Conservation (phyloP, 2,329 filamentous ascomycete species). For the Aureobasidium musti region DNA sequence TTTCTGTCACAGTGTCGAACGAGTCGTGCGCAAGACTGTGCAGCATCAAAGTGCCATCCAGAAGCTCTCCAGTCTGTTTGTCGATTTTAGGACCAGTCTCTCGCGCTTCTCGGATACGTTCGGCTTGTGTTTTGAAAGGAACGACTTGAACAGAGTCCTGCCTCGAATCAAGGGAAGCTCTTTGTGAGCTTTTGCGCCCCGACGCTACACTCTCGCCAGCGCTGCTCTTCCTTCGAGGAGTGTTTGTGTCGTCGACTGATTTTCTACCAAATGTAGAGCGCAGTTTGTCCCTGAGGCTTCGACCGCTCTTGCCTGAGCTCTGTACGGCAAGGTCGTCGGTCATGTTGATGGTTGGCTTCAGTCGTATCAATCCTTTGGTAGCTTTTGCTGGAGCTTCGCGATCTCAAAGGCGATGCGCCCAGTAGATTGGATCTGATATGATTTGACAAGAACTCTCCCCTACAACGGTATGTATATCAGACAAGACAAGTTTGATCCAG, state of each 20-base stretch:
- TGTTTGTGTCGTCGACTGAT: conserved; percentile 11
- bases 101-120: conserved; percentile 4
- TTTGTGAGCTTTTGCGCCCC: conserved; percentile 17
- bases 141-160: not conserved
- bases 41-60: conserved; percentile 45
- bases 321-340: conserved; percentile 11
- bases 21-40: conserved; percentile 44
- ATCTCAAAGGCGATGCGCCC: not conserved
- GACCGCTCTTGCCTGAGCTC: conserved; percentile 6
- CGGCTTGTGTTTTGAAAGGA: conserved; percentile 27
- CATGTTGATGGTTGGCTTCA: conserved; percentile 23
- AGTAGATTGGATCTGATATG: not conserved
- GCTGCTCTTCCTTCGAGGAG: conserved; percentile 1
- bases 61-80: conserved; percentile 32
- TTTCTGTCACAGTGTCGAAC: conserved; percentile 41
- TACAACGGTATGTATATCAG: not conserved
- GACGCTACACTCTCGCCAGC: not conserved
- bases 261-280: conserved; percentile 8
- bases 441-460: not conserved
- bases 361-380: not conserved
- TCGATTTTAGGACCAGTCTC: conserved; percentile 28
- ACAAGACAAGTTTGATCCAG: not conserved
- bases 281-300: conserved; percentile 18
- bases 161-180: conserved; percentile 8
- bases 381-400: not conserved